Percentiles rank a stretch among this genome's conserved stretches.
These are phyloP conservation scores for Coniferiporia sulphurascens DNA, from an alignment of 1,284 basidiomycete species.

Conservation along the genomic window DNA sequence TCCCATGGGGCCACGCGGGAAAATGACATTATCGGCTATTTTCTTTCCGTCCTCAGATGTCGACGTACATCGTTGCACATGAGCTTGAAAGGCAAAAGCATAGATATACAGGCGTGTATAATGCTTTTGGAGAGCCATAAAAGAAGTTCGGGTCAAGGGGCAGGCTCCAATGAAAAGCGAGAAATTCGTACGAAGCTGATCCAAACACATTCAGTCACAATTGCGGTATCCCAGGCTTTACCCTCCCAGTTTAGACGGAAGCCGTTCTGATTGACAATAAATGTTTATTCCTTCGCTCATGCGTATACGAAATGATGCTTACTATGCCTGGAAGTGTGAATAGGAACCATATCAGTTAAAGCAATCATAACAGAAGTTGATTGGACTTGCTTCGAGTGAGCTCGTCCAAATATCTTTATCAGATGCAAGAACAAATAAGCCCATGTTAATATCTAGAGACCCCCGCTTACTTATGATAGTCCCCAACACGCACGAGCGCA, in stretches of 20 bases:
- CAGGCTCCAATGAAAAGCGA: neutral
- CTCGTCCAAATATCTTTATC: conserved; percentile 27
- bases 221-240: conserved; percentile 27
- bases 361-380: neutral
- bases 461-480: conserved; percentile 31
- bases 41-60: conserved; percentile 17
- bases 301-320: neutral
- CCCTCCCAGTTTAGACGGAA: conserved; percentile 28
- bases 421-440: neutral
- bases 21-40: conserved; percentile 17
- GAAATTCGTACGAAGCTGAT: conserved; percentile 20
- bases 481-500: conserved; percentile 32
- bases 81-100: conserved; percentile 37
- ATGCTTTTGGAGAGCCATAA: conserved; percentile 21
- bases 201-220: conserved; percentile 25
- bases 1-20: conserved; percentile 22
- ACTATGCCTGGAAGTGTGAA: conserved; percentile 8
- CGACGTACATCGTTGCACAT: conserved; percentile 30
- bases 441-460: neutral
- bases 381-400: conserved; percentile 21
- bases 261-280: conserved; percentile 21
- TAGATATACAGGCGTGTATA: conserved; percentile 37
- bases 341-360: neutral
- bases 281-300: neutral
- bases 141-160: conserved; percentile 18